These are phyloP conservation scores for Baeospora myosura DNA, from an alignment of 1,284 basidiomycete genomes.

Conservation along the genomic window DNA sequence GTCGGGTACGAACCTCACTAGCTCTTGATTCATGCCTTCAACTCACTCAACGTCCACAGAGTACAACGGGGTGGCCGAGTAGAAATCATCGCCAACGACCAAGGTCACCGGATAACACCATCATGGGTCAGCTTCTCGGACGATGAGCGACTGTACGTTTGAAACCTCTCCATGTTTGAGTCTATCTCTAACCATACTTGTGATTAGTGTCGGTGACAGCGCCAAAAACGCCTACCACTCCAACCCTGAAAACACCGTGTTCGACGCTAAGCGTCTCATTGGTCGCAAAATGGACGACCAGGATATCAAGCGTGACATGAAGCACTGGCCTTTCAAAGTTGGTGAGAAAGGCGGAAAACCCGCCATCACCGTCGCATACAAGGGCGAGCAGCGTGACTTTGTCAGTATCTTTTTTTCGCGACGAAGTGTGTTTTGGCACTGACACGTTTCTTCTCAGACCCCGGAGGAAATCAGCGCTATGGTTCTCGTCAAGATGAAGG, in stretches of 20 bases:
- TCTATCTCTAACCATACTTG: background rate
- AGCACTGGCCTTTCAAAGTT: conserved; percentile 86
- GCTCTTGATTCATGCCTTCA: conserved; percentile 1
- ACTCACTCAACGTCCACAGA: no score
- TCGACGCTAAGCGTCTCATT: conserved; percentile 96
- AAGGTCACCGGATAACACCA: conserved; percentile 95
- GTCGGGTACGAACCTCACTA: conserved; percentile 47
- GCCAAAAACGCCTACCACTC: conserved; percentile 77
- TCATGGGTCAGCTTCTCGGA: conserved; percentile 91
- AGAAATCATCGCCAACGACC: conserved; percentile 96
- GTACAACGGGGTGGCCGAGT: conserved; percentile 90
- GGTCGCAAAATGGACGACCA: conserved; percentile 79
- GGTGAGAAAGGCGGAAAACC: conserved; percentile 82
- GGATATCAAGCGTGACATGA: conserved; percentile 76
- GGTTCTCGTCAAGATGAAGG: conserved; percentile 98
- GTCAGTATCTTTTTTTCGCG: conserved; percentile 34
- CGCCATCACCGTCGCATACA: conserved; percentile 78
- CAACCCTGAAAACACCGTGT: conserved; percentile 92
- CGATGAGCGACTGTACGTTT: conserved; percentile 79
- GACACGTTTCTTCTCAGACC: conserved; percentile 36
- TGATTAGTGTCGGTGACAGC: conserved; percentile 61
- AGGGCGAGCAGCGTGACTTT: conserved; percentile 80
- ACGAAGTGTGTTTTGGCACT: conserved; percentile 3
- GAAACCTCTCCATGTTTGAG: background rate
- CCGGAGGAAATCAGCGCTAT: conserved; percentile 92